phyloP scores from a whole-genome alignment of 2,329 filamentous ascomycete species.

The Catunica adiposa region DNA sequence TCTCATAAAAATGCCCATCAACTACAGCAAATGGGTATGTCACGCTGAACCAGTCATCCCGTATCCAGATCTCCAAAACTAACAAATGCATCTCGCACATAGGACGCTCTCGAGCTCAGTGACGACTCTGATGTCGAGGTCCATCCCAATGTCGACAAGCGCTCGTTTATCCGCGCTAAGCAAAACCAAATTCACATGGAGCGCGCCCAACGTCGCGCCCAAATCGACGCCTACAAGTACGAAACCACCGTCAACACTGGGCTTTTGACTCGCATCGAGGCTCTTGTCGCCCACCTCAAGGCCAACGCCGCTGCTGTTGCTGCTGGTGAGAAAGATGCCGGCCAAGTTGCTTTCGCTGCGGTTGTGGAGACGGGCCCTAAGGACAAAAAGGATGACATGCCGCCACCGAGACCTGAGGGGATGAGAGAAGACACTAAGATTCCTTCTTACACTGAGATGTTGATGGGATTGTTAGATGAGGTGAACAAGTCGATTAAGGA shows the following conservation, averaged over 20 bases:
- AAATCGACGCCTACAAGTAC: slow-evolving; percentile 85
- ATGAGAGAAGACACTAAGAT: slow-evolving; percentile 57
- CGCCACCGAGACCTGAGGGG: slow-evolving; percentile 58
- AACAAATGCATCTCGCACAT: neutral
- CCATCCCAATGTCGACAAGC: slow-evolving; percentile 96
- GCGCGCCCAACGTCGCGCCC: slow-evolving; percentile 65
- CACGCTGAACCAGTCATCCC: neutral
- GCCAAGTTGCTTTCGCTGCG: slow-evolving; percentile 73
- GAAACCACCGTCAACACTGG: slow-evolving; percentile 87
- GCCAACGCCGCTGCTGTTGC: slow-evolving; percentile 45
- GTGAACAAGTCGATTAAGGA: slow-evolving; percentile 74
- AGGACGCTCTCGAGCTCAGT: slow-evolving; percentile 87
- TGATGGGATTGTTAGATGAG: slow-evolving; percentile 87
- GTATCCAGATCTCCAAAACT: neutral
- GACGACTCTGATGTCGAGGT: slow-evolving; percentile 98
- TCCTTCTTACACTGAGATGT: slow-evolving; percentile 89
- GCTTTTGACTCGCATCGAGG: slow-evolving; percentile 66
- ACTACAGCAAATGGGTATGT: slow-evolving; percentile 54
- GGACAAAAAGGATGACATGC: slow-evolving; percentile 56
- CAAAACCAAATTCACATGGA: slow-evolving; percentile 94
- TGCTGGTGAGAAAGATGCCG: slow-evolving; percentile 43
- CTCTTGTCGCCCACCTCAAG: slow-evolving; percentile 57
- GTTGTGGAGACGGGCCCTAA: slow-evolving; percentile 63
- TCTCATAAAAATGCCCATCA: slow-evolving; percentile 31
- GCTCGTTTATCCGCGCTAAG: slow-evolving; percentile 95